Evolutionary conservation across 2,329 filamentous ascomycete genomes (phyloP).

Genomic region (Diplodia scrobiculata): DNA sequence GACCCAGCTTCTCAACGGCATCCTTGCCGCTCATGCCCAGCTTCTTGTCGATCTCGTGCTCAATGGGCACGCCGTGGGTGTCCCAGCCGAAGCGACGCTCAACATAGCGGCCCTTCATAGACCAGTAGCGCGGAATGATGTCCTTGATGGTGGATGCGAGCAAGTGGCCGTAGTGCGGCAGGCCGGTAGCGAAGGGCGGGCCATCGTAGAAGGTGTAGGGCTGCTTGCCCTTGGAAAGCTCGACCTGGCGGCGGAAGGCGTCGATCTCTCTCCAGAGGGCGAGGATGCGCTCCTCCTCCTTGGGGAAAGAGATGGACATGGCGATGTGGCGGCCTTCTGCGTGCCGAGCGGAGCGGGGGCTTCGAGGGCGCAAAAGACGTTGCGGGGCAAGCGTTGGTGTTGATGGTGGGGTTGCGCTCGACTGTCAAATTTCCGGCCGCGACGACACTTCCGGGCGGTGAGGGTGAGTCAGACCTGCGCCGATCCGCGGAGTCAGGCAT

Average conservation of each 20-base stretch:
- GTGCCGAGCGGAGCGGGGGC: conserved; percentile 18
- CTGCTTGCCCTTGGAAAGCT: conserved; percentile 78
- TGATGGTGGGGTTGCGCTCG: conserved; percentile 23
- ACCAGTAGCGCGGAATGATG: conserved; percentile 94
- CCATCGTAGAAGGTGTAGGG: conserved; percentile 93
- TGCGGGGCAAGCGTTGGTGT: conserved; percentile 25
- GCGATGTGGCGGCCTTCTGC: conserved; percentile 23
- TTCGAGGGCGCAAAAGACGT: conserved; percentile 11
- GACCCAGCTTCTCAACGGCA: conserved; percentile 81
- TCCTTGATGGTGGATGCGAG: conserved; percentile 95
- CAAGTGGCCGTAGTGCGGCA: conserved; percentile 73
- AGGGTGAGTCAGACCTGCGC: conserved; percentile 28
- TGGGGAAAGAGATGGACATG: conserved; percentile 62
- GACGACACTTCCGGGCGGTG: conserved; percentile 19
- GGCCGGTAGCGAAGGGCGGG: conserved; percentile 58
- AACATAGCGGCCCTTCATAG: conserved; percentile 93
- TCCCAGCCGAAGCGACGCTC: conserved; percentile 95
- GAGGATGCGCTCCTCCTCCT: conserved; percentile 84
- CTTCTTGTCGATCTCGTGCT: conserved; percentile 98
- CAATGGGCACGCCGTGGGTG: conserved; percentile 89
- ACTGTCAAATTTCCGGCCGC: conserved; percentile 26
- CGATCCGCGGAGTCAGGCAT: not conserved
- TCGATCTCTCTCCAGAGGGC: conserved; percentile 87
- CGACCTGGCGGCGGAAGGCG: conserved; percentile 84
- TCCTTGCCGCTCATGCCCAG: conserved; percentile 84